phyloP scores from a whole-genome alignment of 331 rosid genomes.

The Malus hybrid region DNA sequence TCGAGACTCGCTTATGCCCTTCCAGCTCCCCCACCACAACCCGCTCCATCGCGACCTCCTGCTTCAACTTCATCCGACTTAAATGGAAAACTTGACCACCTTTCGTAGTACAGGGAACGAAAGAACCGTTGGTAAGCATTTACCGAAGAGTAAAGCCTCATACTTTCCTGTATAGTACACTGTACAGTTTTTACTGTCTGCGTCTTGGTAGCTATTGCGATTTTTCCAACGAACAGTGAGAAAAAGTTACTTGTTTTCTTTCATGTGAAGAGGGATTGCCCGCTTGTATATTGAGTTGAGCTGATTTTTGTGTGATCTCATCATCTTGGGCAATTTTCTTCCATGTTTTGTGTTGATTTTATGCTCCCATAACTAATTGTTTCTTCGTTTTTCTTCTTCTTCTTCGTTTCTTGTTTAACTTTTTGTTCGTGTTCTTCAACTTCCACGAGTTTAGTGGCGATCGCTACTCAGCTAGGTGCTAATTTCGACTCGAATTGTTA shows the following conservation, averaged over 20 bases:
- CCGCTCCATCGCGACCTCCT: conserved; percentile 45
- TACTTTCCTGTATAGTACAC: conserved; percentile 47
- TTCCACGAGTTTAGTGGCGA: not conserved
- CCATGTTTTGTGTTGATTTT: not conserved
- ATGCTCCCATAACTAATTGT: not conserved
- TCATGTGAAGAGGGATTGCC: conserved; percentile 28
- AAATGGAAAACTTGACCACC: conserved; percentile 47
- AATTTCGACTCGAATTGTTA: too few relatives aligned
- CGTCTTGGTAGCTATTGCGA: conserved; percentile 32
- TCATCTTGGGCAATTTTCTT: conserved; percentile 1
- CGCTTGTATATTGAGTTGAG: conserved; percentile 43
- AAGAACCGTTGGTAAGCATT: not conserved
- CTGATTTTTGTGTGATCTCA: conserved; percentile 22
- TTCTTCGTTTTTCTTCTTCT: not conserved
- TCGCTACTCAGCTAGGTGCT: too few relatives aligned
- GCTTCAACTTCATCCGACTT: conserved; percentile 35
- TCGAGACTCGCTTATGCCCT: conserved; percentile 82
- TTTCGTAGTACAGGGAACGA: conserved; percentile 26
- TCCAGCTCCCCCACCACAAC: conserved; percentile 69
- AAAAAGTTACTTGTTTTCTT: conserved; percentile 17
- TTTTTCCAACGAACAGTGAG: conserved; percentile 17
- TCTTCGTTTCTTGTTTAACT: not conserved
- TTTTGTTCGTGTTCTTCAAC: not conserved
- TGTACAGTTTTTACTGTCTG: conserved; percentile 55
- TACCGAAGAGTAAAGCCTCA: not conserved